Evolutionary conservation across 2,329 filamentous ascomycete genomes (phyloP), one percentile per base, ranked within the genome.

Genomic region (Alternaria gaisen): DNA sequence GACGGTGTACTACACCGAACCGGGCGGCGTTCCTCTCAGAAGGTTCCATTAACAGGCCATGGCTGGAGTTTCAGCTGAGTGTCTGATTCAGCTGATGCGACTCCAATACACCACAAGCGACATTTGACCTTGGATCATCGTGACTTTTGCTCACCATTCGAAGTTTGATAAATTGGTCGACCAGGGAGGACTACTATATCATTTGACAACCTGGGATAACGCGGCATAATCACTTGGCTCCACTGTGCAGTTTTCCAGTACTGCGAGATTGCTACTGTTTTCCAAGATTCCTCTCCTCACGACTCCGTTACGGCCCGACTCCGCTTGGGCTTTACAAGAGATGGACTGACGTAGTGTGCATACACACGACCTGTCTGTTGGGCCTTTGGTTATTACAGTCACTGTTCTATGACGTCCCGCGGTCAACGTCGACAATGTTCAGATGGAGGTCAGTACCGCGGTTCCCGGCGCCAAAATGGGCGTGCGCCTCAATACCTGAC

Each of bases 401-500:
- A 26, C 41, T 14, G 41, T 47, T 59, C n/a, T 41, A 42, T 36
- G 51, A 43, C 46, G 46, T 50, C 34, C 20, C 24, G 30, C 46
- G 32, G 46, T 50, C 32, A 22, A 41, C 22, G 46, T 24, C 18
- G 46, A 48, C 20, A 22, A 48, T 48, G 32, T 32, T 48, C 30
- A 16, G 3, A 48, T 6, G 12, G 46, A 48, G 18, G 46, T 48
- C 28, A 34, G 46, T 48, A 48, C 30, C 46, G 46, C 46, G 46
- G 46, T 48, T 48, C 46, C 46, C 46, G 56, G 54, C 59, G 58
- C 58, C 57, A 48, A 52, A 50, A 51, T 53, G 40, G 28, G 41
- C 18, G 53, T 66, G 68, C 68, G 68, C 66, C 63, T 72, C 67
- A 63, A 56, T 61, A 67, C 63, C 64, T 71, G 59, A 69, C 69